A percentile compares a stretch with the other conserved stretches of the same genome.
These are phyloP conservation scores for Stagonosporopsis tanaceti DNA, from an alignment of 2,329 filamentous ascomycete genomes.

Conservation along the genomic window DNA sequence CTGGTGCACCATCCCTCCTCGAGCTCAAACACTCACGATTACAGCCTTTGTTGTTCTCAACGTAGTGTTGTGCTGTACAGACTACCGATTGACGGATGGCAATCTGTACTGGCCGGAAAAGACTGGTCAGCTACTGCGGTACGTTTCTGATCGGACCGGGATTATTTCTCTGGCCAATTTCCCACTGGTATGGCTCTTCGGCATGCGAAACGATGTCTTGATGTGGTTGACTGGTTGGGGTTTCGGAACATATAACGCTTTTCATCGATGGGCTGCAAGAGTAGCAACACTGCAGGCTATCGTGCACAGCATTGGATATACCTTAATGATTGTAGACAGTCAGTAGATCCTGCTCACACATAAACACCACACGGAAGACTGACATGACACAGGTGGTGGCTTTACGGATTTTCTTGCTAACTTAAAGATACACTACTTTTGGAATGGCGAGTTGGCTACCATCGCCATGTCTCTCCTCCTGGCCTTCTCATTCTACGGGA, in stretches of 20 bases:
- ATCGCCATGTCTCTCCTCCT: conserved; percentile 56
- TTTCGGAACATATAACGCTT: conserved; percentile 71
- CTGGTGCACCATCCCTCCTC: conserved; percentile 58
- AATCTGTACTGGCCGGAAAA: conserved; percentile 56
- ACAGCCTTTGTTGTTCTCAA: conserved; percentile 56
- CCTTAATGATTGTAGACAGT: conserved; percentile 53
- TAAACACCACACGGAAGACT: neutral
- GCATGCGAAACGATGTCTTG: conserved; percentile 71
- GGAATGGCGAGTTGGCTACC: conserved; percentile 57
- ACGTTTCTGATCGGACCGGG: conserved; percentile 69
- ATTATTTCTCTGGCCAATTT: conserved; percentile 71
- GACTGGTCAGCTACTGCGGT: conserved; percentile 58
- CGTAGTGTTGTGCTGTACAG: conserved; percentile 53
- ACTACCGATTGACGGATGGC: conserved; percentile 55
- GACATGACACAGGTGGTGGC: conserved; percentile 33
- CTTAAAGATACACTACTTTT: conserved; percentile 59
- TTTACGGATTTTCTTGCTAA: conserved; percentile 49
- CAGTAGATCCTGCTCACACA: conserved; percentile 5
- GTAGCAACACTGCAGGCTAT: conserved; percentile 69
- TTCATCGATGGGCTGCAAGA: conserved; percentile 72
- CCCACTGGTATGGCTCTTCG: conserved; percentile 71
- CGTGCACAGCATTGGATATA: conserved; percentile 69
- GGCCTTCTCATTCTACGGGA: conserved; percentile 59
- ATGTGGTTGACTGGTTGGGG: conserved; percentile 75
- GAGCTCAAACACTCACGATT: conserved; percentile 57